Evolutionary conservation across 768 basidiomycete genomes (phyloP), one percentile per base, ranked within the genome.

Genomic region (Holtermanniella nyarrowii): DNA sequence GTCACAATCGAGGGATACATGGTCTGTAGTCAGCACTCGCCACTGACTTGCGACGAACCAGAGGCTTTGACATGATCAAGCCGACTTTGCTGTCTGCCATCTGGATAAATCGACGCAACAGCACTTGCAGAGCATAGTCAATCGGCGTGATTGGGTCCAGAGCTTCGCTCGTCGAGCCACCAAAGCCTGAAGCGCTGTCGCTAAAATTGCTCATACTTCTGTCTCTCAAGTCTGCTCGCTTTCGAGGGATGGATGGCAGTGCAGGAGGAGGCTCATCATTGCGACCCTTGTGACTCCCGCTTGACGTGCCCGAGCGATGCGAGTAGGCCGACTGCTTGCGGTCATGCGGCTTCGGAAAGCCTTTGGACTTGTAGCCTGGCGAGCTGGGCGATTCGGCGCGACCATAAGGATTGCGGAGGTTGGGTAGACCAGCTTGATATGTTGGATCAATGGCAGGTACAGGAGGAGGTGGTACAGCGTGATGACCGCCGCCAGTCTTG

Each of bases 71-170:
- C 49, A 90, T 74, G 63, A 88, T 88, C 2, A 72, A 68, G 11
- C 83, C 80, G n/a, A 91, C 83, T 62, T 88, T 88, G 24, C 74
- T 74, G 70, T 93, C 88, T 1, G 86, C 85, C 3, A 79, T 75
- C 0, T 82, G 78, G 7, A 85, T 86, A 60, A 91, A 91, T 2
- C 85, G 82, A 40, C 87, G 85, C 67, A 91, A 89, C 4, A 91
- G 79, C 0, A 87, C 86, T 63, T 88, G 86, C 12, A 91, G 73
- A 1, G 89, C 89, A 60, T 85, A 90, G 61, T 91, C 89, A 0
- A 84, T 82, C 1, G 89, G 88, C 11, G 84, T 87, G 64, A 81
- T 85, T 0, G 84, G 84, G 45, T 85, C 83, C 61, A 79, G 23
- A 73, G 44, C 83, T 76, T 62, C 81, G 80, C 59, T 85, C 84